A percentile compares a stretch with the other conserved stretches of the same genome.
Evolutionary conservation across 139 green algal genomes (phyloP).

Genomic region (Dunaliella sp.): DNA sequence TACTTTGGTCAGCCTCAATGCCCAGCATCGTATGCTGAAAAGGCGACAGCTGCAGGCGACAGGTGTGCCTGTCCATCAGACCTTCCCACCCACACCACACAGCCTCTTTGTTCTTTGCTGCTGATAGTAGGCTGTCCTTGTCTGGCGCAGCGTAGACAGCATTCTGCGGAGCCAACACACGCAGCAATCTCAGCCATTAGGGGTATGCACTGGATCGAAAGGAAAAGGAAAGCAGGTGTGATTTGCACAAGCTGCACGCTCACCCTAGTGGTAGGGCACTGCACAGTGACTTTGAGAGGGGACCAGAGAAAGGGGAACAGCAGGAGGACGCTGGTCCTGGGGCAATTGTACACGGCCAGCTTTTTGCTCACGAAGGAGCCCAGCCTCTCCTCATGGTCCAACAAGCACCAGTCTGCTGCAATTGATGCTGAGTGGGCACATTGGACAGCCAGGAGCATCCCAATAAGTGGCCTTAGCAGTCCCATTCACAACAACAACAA

Average conservation of each 20-base stretch:
- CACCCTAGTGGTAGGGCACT: conserved; percentile 17
- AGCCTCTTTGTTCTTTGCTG: not conserved
- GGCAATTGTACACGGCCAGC: conserved; percentile 2
- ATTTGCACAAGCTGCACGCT: not conserved
- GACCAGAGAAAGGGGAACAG: conserved; percentile 26
- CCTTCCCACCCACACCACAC: conserved; percentile 21
- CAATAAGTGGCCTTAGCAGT: too few relatives aligned
- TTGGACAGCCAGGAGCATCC: too few relatives aligned
- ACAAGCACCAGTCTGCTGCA: not conserved
- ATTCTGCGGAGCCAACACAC: conserved; percentile 20
- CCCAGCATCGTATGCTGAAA: conserved; percentile 18
- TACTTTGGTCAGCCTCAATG: conserved; percentile 15
- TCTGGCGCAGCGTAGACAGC: not conserved
- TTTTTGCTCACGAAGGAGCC: not conserved
- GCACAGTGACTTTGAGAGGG: conserved; percentile 13
- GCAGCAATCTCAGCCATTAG: too few relatives aligned
- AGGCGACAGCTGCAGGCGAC: conserved; percentile 24
- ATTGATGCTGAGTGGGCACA: not conserved
- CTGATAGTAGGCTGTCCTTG: not conserved
- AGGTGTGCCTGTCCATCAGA: not conserved
- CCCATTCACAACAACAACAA: too few relatives aligned
- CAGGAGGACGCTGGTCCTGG: not conserved
- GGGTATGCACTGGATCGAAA: too few relatives aligned
- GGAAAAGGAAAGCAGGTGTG: not conserved
- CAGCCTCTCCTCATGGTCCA: not conserved